phyloP scores from a whole-genome alignment of 2,329 filamentous ascomycete species.

The Fonsecaea monophora region DNA sequence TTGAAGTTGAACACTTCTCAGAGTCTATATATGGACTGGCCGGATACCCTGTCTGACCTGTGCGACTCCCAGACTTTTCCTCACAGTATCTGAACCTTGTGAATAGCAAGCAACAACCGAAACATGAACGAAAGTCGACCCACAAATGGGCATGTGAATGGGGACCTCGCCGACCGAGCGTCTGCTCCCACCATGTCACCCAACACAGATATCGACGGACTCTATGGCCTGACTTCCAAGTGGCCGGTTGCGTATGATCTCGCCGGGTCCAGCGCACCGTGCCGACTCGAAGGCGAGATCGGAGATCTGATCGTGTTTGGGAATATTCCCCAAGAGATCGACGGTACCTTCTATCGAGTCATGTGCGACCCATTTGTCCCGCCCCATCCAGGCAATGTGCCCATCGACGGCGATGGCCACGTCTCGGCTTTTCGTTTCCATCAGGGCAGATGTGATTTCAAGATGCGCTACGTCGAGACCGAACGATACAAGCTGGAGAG shows the following conservation, averaged over 20 bases:
- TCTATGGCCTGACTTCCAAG: too few species aligned
- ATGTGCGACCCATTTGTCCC: conserved; percentile 41
- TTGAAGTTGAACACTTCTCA: too few species aligned
- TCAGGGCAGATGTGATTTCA: conserved; percentile 43
- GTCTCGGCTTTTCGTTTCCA: conserved; percentile 45
- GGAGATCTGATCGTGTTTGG: conserved; percentile 43
- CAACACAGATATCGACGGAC: too few species aligned
- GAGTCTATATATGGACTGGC: too few species aligned
- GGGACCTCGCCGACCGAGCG: too few species aligned
- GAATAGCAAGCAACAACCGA: too few species aligned
- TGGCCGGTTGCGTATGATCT: conserved; percentile 26
- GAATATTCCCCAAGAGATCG: conserved; percentile 44
- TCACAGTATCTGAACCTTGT: too few species aligned
- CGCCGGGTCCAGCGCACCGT: conserved; percentile 5
- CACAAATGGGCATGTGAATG: too few species aligned
- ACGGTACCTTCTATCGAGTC: conserved; percentile 46
- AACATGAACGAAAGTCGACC: too few species aligned
- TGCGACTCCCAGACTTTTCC: too few species aligned
- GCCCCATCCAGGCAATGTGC: conserved; percentile 34
- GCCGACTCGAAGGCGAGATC: conserved; percentile 38
- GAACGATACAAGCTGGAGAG: conserved; percentile 43
- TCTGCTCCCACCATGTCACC: too few species aligned
- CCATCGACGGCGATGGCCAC: conserved; percentile 45
- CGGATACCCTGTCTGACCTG: too few species aligned
- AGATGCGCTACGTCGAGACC: conserved; percentile 44